Evolutionary conservation across 108 stramenopile genomes (phyloP).

Genomic region (Stephanodiscus minutulus): DNA sequence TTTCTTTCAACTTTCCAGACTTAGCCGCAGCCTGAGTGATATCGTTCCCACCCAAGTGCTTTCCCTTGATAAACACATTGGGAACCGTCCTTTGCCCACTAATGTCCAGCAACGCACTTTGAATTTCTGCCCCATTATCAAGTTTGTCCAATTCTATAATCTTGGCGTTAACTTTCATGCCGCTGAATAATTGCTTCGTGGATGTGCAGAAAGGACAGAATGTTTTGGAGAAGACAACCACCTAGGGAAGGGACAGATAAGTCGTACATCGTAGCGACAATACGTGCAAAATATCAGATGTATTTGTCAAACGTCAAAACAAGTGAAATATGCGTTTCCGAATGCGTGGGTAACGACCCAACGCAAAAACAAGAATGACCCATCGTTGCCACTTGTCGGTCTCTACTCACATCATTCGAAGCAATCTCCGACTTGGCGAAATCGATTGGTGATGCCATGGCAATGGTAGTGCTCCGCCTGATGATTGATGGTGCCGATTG

Average conservation of each 20-base stretch:
- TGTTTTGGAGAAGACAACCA: constrained; percentile 66
- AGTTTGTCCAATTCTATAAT: constrained; percentile 66
- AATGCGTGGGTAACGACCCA: background rate
- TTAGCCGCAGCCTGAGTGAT: constrained; percentile 68
- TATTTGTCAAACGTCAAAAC: background rate
- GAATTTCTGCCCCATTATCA: constrained; percentile 63
- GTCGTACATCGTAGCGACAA: constrained; percentile 1
- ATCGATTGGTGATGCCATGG: constrained; percentile 41
- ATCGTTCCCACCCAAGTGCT: constrained; percentile 81
- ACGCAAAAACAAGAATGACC: background rate
- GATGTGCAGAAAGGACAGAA: constrained; percentile 75
- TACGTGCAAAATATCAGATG: background rate
- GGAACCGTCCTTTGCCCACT: constrained; percentile 65
- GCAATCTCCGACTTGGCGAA: constrained; percentile 78
- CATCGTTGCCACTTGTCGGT: background rate
- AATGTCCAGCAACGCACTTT: constrained; percentile 48
- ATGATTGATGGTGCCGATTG: constrained; percentile 2
- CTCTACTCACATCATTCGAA: constrained; percentile 57
- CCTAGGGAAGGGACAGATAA: constrained; percentile 6
- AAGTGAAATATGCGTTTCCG: background rate
- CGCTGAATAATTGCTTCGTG: constrained; percentile 66
- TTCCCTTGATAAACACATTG: constrained; percentile 65
- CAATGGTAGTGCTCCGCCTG: constrained; percentile 13
- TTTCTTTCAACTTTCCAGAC: constrained; percentile 67
- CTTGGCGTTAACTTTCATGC: constrained; percentile 50